These are phyloP conservation scores for Thuidium tamariscinum DNA, from an alignment of 225 moss, liverwort and hornwort genomes.

Conservation along the genomic window DNA sequence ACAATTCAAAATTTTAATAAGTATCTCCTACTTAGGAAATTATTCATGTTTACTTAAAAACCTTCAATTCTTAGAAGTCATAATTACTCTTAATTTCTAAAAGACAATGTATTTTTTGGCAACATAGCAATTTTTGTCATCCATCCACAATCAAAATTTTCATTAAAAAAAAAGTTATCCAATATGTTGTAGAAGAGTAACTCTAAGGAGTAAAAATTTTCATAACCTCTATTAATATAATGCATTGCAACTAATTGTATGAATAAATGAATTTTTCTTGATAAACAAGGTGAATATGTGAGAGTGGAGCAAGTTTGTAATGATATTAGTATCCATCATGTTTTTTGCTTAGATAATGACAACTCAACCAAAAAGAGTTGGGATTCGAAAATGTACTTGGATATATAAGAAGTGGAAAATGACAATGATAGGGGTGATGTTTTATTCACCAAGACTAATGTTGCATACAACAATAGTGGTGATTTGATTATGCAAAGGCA, in stretches of 20 bases:
- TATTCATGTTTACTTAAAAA: too few species aligned
- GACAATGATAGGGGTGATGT: not conserved
- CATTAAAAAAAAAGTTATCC: too few species aligned
- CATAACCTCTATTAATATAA: too few species aligned
- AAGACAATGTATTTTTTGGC: too few species aligned
- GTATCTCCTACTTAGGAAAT: too few species aligned
- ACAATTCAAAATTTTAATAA: too few species aligned
- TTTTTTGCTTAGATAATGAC: not conserved
- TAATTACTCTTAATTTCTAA: too few species aligned
- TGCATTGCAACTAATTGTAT: not conserved
- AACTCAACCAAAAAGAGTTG: not conserved
- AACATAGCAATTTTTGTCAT: too few species aligned
- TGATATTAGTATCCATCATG: not conserved
- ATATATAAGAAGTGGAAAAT: not conserved
- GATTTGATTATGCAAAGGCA: conserved; percentile 23
- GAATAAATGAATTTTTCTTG: not conserved
- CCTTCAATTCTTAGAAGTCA: too few species aligned
- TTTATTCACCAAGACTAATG: not conserved
- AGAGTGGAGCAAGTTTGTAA: not conserved
- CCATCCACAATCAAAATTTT: too few species aligned
- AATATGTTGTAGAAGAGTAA: too few species aligned
- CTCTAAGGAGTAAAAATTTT: too few species aligned
- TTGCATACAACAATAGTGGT: conserved; percentile 2
- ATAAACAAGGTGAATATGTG: not conserved
- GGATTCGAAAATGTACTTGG: not conserved